Conservation (phyloP, 106 monocot species). For the Agapanthus africanus region DNA sequence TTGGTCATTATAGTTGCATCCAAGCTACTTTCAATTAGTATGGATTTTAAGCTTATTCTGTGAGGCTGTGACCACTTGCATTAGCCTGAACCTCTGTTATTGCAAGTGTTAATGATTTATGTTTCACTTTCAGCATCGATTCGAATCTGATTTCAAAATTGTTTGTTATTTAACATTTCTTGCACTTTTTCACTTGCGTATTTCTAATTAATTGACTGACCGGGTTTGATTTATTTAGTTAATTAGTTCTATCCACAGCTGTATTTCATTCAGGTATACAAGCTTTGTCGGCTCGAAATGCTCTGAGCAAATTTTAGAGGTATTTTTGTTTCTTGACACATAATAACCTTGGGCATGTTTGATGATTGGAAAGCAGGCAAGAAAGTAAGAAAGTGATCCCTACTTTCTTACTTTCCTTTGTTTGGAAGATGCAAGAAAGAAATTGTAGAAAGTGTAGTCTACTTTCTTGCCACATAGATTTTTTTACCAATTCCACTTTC, state of each 20-base stretch:
- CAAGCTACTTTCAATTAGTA: background rate
- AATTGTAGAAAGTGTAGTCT: no score
- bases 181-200: background rate
- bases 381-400: no score
- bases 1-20: background rate
- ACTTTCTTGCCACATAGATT: no score
- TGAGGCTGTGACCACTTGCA: background rate
- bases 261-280: conserved; percentile 93
- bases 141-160: background rate
- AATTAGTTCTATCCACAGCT: no score
- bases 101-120: background rate
- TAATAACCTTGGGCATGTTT: no score
- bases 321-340: conserved; percentile 17
- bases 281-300: conserved; percentile 62
- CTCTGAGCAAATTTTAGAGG: conserved; percentile 85
- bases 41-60: background rate
- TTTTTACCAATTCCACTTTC: no score
- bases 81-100: background rate
- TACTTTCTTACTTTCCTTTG: no score
- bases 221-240: background rate
- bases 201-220: no score
- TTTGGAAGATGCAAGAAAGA: no score
- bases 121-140: background rate
- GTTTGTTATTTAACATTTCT: background rate
- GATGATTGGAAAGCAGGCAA: no score